phyloP scores from a whole-genome alignment of 1,284 basidiomycete species.

The Ceratobasidium theobromae region DNA sequence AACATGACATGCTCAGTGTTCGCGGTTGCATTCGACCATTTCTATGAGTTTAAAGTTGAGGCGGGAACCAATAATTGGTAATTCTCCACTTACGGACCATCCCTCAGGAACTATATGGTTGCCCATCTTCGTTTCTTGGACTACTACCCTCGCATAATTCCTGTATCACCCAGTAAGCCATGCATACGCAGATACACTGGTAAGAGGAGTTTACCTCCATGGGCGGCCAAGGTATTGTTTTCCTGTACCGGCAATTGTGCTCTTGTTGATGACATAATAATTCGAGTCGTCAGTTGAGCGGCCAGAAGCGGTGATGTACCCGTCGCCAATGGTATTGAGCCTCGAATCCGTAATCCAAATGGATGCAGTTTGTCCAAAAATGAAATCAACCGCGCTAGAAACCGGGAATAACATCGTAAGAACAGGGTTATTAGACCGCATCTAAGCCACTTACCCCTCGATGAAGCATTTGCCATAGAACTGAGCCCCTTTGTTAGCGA shows the following conservation, averaged over 20 bases:
- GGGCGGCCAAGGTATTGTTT: slow-evolving; percentile 30
- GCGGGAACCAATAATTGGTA: background rate
- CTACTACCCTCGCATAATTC: slow-evolving; percentile 36
- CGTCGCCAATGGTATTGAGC: slow-evolving; percentile 33
- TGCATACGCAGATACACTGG: background rate
- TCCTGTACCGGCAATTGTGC: slow-evolving; percentile 34
- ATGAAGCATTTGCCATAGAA: slow-evolving; percentile 36
- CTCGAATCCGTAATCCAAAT: slow-evolving; percentile 35
- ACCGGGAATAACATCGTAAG: background rate
- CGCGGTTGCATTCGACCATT: slow-evolving; percentile 31
- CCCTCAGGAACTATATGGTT: slow-evolving; percentile 33
- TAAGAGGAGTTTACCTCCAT: slow-evolving; percentile 1
- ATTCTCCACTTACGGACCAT: slow-evolving; percentile 22
- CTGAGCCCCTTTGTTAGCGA: slow-evolving; percentile 36
- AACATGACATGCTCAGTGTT: slow-evolving; percentile 35
- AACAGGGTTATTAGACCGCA: no score
- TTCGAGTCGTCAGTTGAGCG: slow-evolving; percentile 33
- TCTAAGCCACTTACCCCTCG: slow-evolving; percentile 18
- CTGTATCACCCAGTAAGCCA: background rate
- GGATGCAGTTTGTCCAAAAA: slow-evolving; percentile 34
- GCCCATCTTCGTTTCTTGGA: slow-evolving; percentile 34
- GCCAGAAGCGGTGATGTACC: slow-evolving; percentile 36
- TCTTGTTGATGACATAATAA: slow-evolving; percentile 37
- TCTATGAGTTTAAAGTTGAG: background rate
- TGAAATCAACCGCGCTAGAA: slow-evolving; percentile 34